Evolutionary conservation across 495 filamentous ascomycete species (phyloP), one percentile per base, ranked within the genome.

Genomic region (Penicillium ochrochloron): DNA sequence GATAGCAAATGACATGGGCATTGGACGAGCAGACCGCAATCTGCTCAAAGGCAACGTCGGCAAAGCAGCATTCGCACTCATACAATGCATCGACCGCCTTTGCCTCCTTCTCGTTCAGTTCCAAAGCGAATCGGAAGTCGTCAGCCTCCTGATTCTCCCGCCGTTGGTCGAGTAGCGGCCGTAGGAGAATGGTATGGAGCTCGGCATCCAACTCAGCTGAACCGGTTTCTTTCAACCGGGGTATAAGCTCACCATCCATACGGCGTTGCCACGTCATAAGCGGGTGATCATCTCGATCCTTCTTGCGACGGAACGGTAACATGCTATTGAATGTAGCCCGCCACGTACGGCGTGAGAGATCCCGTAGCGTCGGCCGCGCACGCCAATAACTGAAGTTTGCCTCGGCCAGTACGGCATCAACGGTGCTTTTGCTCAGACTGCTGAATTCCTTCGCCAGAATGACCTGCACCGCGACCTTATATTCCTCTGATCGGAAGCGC

Each of bases 21-120:
- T 85, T 82, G 25, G 78, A 74, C 66, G 79, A 86, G 71, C 95
- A 99, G 2, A 88, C 85, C 9, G 91, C 86, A 23, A 96, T 84
- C 74, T 92, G 88, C 72, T 97, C 92, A 66, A 96, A 96, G 0
- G 90, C 79, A 41, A 83, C 86, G 35, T 92, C 86, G 33, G 84
- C 84, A 67, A 90, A 95, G 77, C 95, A 99, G 78, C 94, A 97
- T 68, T 89, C 88, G 73, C 95, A 99, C 71, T 98, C 95, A 67
- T 93, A 89, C 19, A 94, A 72, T 27, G 87, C 88, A 33, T 88
- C 83, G 7, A 81, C 84, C 33, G 84, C 80, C 67, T 90, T 86
- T 6, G 95, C 94, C 67, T 97, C 91, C 42, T 79, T 76, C 25
- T 85, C 87, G 74, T 97, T 95, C 61, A 96, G 67, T 27, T 85